phyloP scores from a whole-genome alignment of 2,329 filamentous ascomycete species.

The Bisporella sp. region DNA sequence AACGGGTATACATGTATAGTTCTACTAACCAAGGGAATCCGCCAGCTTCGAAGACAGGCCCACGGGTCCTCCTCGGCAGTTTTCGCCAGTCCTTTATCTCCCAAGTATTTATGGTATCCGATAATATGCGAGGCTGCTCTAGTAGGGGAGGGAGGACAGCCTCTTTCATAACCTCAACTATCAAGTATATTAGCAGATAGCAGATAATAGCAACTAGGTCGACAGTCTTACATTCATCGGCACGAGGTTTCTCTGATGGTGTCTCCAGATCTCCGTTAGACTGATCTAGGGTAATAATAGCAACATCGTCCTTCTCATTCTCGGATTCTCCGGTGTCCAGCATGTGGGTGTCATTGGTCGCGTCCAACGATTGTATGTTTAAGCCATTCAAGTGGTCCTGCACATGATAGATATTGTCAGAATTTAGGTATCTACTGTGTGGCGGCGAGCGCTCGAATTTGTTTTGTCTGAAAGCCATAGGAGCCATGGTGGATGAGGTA shows the following conservation, averaged over 20 bases:
- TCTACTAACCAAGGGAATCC: slow-evolving; percentile 72
- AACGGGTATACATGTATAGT: background rate
- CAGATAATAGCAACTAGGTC: background rate
- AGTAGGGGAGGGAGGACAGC: slow-evolving; percentile 63
- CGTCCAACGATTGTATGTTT: slow-evolving; percentile 27
- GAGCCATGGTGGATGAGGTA: no score
- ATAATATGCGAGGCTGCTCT: slow-evolving; percentile 73
- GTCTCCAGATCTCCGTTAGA: slow-evolving; percentile 19
- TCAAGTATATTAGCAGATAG: slow-evolving; percentile 13
- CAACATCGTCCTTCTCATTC: slow-evolving; percentile 32
- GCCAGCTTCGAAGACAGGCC: slow-evolving; percentile 79
- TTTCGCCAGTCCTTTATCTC: slow-evolving; percentile 76
- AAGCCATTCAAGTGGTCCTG: slow-evolving; percentile 25
- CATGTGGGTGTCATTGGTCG: no score
- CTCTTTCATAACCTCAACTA: slow-evolving; percentile 81
- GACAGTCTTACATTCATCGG: slow-evolving; percentile 30
- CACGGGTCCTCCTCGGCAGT: slow-evolving; percentile 74
- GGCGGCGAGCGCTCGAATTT: no score
- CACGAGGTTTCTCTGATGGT: slow-evolving; percentile 20
- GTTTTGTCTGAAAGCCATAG: no score
- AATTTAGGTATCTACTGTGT: background rate
- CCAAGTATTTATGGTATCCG: slow-evolving; percentile 77
- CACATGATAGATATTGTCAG: slow-evolving; percentile 8
- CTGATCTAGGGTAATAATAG: slow-evolving; percentile 32
- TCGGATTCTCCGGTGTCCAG: slow-evolving; percentile 17